A percentile compares a stretch with the other conserved stretches of the same genome.
Evolutionary conservation across 495 filamentous ascomycete genomes (phyloP).

Genomic region (Bacidia gigantensis): DNA sequence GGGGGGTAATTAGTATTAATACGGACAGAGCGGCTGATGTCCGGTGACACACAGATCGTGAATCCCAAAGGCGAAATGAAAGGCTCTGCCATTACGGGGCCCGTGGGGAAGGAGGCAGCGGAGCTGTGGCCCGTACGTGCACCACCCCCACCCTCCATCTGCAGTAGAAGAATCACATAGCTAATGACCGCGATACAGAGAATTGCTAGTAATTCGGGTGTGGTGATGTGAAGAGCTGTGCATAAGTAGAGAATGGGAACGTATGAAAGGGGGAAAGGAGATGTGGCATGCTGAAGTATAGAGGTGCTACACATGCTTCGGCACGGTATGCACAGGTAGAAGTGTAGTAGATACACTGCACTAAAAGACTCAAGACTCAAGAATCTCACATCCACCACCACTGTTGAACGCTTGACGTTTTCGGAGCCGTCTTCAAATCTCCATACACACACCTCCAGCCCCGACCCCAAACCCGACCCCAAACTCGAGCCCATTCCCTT

Average conservation of each 20-base stretch:
- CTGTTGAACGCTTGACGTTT: no score
- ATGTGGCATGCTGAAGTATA: neutral
- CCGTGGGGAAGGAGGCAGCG: conserved; percentile 98
- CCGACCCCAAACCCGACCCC: no score
- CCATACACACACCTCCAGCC: no score
- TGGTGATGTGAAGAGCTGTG: conserved; percentile 99
- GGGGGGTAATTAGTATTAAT: no score
- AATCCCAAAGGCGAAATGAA: conserved; percentile 99
- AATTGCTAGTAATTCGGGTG: conserved; percentile 99
- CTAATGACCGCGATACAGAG: conserved; percentile 41
- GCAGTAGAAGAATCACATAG: neutral
- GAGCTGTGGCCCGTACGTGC: conserved; percentile 93
- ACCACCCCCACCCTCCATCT: neutral
- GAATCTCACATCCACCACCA: no score
- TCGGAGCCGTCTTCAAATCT: no score
- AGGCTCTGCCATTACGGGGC: conserved; percentile 96
- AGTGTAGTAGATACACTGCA: no score
- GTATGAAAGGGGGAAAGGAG: neutral
- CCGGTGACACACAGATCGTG: conserved; percentile 59
- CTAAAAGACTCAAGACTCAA: no score
- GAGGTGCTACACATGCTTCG: no score
- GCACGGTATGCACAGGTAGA: no score
- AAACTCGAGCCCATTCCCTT: no score
- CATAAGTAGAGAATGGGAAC: no score
- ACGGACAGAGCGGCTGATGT: conserved; percentile 11